These are phyloP conservation scores for Candida labiduridarum DNA, from an alignment of 1,139 yeast species.

Conservation along the genomic window DNA sequence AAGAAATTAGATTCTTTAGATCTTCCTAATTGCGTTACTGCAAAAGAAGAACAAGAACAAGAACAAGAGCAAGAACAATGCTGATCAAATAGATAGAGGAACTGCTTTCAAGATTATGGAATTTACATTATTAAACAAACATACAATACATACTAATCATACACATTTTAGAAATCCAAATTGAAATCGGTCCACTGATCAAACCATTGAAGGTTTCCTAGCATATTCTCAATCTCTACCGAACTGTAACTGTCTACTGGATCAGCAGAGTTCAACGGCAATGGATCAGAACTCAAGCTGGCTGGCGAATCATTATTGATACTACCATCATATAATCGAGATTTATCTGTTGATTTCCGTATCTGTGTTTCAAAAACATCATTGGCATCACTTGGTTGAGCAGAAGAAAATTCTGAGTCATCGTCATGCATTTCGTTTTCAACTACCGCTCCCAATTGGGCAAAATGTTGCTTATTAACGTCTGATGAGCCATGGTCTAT, in stretches of 20 bases:
- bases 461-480: constrained; percentile 52
- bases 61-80: too few relatives aligned
- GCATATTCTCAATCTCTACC: constrained; percentile 29
- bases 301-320: constrained; percentile 13
- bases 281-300: constrained; percentile 11
- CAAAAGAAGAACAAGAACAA: too few relatives aligned
- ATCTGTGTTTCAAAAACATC: constrained; percentile 26
- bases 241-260: constrained; percentile 14
- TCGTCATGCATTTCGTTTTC: constrained; percentile 10
- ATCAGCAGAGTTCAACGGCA: constrained; percentile 7
- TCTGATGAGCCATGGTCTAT: constrained; percentile 60
- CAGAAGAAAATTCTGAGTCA: background rate
- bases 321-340: constrained; percentile 10
- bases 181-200: constrained; percentile 51
- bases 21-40: too few relatives aligned
- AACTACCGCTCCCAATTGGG: constrained; percentile 40
- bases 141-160: background rate
- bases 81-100: too few relatives aligned
- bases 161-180: constrained; percentile 18
- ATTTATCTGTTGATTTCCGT: constrained; percentile 16
- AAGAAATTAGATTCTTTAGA: too few relatives aligned
- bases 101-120: too few relatives aligned
- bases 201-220: constrained; percentile 58
- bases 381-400: constrained; percentile 20
- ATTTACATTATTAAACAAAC: background rate